Conservation (phyloP, 257 asterid species). For the Leonotis leonurus region DNA sequence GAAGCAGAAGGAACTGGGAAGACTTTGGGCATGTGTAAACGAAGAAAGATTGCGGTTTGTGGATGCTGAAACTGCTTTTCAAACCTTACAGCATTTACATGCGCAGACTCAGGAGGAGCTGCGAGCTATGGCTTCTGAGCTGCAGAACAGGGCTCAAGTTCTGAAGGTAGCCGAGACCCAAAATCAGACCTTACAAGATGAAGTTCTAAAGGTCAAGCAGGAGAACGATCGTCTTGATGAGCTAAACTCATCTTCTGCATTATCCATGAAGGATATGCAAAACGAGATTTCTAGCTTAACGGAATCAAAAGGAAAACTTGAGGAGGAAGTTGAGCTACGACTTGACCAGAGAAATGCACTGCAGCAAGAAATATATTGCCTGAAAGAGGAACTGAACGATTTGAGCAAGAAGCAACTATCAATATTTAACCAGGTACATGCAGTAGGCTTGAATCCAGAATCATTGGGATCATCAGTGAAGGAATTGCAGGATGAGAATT, state of each 20-base stretch:
- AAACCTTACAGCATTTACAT: conserved; percentile 86
- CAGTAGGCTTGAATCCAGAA: conserved; percentile 57
- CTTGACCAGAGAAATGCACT: conserved; percentile 85
- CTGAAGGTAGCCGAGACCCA: conserved; percentile 44
- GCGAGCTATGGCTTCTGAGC: conserved; percentile 55
- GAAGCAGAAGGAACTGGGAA: conserved; percentile 79
- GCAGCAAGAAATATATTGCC: conserved; percentile 91
- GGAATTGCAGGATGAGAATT: conserved; percentile 55
- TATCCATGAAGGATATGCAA: conserved; percentile 58
- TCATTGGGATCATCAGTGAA: conserved; percentile 53
- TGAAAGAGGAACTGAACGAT: conserved; percentile 76
- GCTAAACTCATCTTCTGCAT: conserved; percentile 49
- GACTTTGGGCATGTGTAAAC: conserved; percentile 78
- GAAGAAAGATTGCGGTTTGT: conserved; percentile 87
- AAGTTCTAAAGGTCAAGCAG: conserved; percentile 51
- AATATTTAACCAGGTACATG: conserved; percentile 57
- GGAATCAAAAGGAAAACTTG: conserved; percentile 60
- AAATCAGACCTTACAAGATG: conserved; percentile 62
- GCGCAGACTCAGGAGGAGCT: conserved; percentile 88
- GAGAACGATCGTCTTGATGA: conserved; percentile 67
- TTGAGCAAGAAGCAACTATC: conserved; percentile 47
- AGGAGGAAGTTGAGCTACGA: conserved; percentile 85
- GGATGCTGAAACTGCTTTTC: conserved; percentile 96
- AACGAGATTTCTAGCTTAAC: conserved; percentile 55
- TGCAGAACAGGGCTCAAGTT: conserved; percentile 63